Base-by-base conservation (phyloP, 164 flowering plant genomes). In the Protea cynaroides region DNA sequence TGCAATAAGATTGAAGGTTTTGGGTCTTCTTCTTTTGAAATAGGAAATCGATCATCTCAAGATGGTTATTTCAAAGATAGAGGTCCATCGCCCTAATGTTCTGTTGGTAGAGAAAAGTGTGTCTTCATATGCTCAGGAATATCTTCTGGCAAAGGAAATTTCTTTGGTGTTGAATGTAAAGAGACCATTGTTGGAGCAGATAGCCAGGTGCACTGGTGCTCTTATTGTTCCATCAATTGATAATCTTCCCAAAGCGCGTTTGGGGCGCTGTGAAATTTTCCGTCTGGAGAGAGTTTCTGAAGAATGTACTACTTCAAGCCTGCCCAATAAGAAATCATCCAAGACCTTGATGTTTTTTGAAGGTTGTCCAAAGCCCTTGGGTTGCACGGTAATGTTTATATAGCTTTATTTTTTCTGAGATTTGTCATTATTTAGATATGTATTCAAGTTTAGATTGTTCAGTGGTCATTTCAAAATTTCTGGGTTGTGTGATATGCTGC, bases 1-100 rank as follows among this genome's bases (percentile, higher is more conserved):
- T 8, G 14, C 14, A 8, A 40, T 40, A 40, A 40, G 14, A 37
- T 14, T 46, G 50, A 46, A 46, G 13, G 14, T 4, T 49, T 18
- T 15, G 17, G 18, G 1, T 49, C 34, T 49, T 49, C 24, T 66
- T 36, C 58, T n/a, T 46, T 65, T 67, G 59, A 25, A 53, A 72
- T 86, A 95, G 99, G 99, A 90, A 71, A 95, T 80, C 56, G 92
- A 95, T 74, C 87, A 95, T 79, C 86, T 95, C 59, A 95, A 84
- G 86, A 74, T 69, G 79, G 75, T 86, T 52, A 85, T 92, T 66
- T 82, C 91, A 64, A 95, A 81, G 78, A 90, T 95, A 71, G 99
- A 92, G 81, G 86, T 86, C 29, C 90, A 83, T 72, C 90, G 78
- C 47, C 89, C 99, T 25, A 95, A 95, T 77, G 97, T 95, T 68